phyloP scores from a whole-genome alignment of 75 land plant species.

The Picea sitchensis region DNA sequence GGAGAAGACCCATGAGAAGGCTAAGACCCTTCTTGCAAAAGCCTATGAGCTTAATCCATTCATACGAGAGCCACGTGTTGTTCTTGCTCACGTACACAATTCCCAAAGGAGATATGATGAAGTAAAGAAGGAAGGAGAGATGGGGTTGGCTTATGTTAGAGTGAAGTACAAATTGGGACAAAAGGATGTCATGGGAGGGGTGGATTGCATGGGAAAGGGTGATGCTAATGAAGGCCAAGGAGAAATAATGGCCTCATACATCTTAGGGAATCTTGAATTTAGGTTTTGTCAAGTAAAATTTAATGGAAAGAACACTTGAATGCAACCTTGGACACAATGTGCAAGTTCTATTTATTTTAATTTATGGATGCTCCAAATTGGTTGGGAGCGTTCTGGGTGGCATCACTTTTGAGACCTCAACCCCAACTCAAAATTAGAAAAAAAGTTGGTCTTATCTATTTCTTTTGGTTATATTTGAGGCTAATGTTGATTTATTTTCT shows the following conservation, averaged over 20 bases:
- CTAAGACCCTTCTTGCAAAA: conserved; percentile 14
- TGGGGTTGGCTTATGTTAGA: conserved; percentile 30
- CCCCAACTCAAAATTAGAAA: neutral
- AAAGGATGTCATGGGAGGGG: conserved; percentile 38
- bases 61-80: conserved; percentile 38
- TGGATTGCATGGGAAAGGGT: conserved; percentile 46
- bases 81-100: conserved; percentile 28
- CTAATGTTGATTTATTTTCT: neutral
- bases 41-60: conserved; percentile 29
- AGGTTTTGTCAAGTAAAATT: conserved; percentile 29
- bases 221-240: conserved; percentile 25
- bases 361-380: no score
- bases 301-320: no score
- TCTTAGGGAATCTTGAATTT: conserved; percentile 32
- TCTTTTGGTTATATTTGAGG: neutral
- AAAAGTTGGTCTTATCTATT: neutral
- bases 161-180: conserved; percentile 48
- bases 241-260: conserved; percentile 24
- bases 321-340: no score
- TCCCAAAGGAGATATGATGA: conserved; percentile 19
- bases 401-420: no score
- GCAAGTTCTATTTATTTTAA: no score
- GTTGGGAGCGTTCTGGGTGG: neutral
- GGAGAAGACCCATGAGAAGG: conserved; percentile 3
- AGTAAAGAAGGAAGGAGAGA: conserved; percentile 27